Percentiles rank a stretch among this genome's conserved stretches.
These are phyloP conservation scores for Fusarium continuum DNA, from an alignment of 2,329 filamentous ascomycete species.

Conservation along the genomic window DNA sequence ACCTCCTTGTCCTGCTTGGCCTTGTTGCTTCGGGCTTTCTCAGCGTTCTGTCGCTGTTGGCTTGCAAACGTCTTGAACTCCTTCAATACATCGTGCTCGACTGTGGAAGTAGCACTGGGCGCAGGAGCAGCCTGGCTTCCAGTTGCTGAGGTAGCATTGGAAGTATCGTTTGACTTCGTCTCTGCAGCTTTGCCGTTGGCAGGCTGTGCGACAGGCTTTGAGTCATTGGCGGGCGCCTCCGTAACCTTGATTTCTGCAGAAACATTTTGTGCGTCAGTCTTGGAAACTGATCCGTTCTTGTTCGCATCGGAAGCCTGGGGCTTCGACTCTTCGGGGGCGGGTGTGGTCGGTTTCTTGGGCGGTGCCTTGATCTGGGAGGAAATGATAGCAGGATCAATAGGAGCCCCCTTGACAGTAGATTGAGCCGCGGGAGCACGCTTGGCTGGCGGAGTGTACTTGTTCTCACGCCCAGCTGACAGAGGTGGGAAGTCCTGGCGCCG, in stretches of 20 bases:
- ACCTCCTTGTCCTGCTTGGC: slow-evolving; percentile 83
- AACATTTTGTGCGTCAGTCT: slow-evolving; percentile 42
- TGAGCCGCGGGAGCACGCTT: slow-evolving; percentile 80
- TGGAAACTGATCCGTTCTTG: slow-evolving; percentile 46
- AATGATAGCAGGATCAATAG: slow-evolving; percentile 89
- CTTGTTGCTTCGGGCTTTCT: slow-evolving; percentile 66
- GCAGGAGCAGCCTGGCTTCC: slow-evolving; percentile 54
- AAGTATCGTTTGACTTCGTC: slow-evolving; percentile 43
- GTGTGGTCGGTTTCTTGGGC: slow-evolving; percentile 50
- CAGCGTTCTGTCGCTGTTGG: slow-evolving; percentile 63
- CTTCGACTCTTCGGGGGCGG: slow-evolving; percentile 42
- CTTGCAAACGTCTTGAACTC: slow-evolving; percentile 72
- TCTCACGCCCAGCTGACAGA: slow-evolving; percentile 61
- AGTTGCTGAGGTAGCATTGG: slow-evolving; percentile 46
- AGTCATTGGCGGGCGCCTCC: slow-evolving; percentile 33
- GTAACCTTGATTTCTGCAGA: slow-evolving; percentile 44
- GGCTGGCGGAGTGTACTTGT: slow-evolving; percentile 91
- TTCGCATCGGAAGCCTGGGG: slow-evolving; percentile 35
- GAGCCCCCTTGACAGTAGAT: slow-evolving; percentile 77
- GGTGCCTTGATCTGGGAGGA: slow-evolving; percentile 76
- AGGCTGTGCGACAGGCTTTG: slow-evolving; percentile 47
- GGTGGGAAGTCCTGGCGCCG: slow-evolving; percentile 77
- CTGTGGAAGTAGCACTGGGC: slow-evolving; percentile 66
- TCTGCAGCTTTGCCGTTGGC: slow-evolving; percentile 47
- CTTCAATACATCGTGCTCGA: slow-evolving; percentile 68